Evolutionary conservation across 2,329 filamentous ascomycete genomes (phyloP).

Genomic region (Beauveria australis): DNA sequence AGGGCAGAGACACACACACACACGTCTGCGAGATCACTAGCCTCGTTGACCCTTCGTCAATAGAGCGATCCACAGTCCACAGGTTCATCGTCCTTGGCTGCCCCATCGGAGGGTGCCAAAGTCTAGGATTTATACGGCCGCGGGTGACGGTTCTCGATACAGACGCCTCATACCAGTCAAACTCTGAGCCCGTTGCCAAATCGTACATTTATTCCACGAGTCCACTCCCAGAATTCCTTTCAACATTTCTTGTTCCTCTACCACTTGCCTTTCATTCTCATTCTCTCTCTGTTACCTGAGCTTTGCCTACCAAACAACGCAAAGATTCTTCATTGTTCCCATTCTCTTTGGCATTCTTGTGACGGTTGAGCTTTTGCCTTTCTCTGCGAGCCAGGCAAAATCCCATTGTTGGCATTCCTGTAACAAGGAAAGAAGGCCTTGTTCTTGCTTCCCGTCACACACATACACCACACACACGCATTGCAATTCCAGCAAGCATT

Average conservation of each 20-base stretch:
- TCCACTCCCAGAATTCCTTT: constrained; percentile 36
- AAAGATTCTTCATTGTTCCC: not conserved
- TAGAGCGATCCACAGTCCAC: constrained; percentile 10
- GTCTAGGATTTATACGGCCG: constrained; percentile 32
- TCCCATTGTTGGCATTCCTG: constrained; percentile 12
- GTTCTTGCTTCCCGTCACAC: not conserved
- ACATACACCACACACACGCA: constrained; percentile 12
- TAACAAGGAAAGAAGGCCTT: not conserved
- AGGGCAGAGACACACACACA: not conserved
- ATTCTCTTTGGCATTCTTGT: constrained; percentile 6
- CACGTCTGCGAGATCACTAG: constrained; percentile 3
- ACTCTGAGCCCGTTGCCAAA: constrained; percentile 23
- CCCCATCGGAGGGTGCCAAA: constrained; percentile 18
- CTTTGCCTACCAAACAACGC: not conserved
- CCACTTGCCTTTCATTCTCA: constrained; percentile 22
- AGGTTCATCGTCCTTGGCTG: constrained; percentile 18
- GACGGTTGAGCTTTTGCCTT: constrained; percentile 1
- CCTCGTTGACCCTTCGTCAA: constrained; percentile 7
- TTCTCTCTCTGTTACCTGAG: constrained; percentile 9
- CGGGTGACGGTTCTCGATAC: constrained; percentile 21
- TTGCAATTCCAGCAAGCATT: constrained; percentile 7
- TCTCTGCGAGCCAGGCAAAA: constrained; percentile 1
- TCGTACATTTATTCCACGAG: constrained; percentile 35
- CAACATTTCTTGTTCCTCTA: constrained; percentile 34
- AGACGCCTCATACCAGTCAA: constrained; percentile 30